Conservation (phyloP, 495 filamentous ascomycete genomes). For the Aspergillus panamensis region DNA sequence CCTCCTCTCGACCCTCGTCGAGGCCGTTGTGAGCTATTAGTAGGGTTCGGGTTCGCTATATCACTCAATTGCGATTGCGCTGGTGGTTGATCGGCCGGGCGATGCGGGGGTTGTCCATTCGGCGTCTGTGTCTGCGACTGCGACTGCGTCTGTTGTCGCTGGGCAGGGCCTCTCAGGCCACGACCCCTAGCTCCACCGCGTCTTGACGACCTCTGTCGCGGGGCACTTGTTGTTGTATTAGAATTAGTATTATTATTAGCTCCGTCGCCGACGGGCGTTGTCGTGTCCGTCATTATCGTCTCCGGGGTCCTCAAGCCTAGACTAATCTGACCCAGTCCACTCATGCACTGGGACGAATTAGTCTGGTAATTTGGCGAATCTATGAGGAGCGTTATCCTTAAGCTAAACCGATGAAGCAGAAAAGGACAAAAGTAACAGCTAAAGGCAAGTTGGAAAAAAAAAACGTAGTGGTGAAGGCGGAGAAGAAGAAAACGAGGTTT, state of each 20-base stretch:
- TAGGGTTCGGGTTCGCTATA: constrained; percentile 4
- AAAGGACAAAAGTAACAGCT: neutral
- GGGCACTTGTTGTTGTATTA: constrained; percentile 2
- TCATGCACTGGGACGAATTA: constrained; percentile 19
- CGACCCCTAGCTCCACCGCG: constrained; percentile 37
- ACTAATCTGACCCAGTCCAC: neutral
- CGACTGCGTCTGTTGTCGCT: constrained; percentile 19
- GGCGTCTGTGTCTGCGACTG: constrained; percentile 14
- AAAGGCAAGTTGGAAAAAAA: neutral
- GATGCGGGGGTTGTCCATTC: neutral
- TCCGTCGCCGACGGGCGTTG: constrained; percentile 19
- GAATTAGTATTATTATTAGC: neutral
- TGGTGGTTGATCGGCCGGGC: constrained; percentile 5
- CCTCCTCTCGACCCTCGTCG: constrained; percentile 37
- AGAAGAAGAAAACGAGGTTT: neutral
- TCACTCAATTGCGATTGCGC: constrained; percentile 12
- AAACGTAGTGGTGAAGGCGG: neutral
- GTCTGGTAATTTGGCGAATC: neutral
- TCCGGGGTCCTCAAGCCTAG: constrained; percentile 7
- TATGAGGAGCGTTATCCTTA: no score
- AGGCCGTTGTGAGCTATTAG: constrained; percentile 22
- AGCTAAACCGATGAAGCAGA: no score
- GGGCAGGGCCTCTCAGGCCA: constrained; percentile 29
- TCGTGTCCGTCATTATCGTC: constrained; percentile 24
- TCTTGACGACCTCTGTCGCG: constrained; percentile 29